phyloP scores from a whole-genome alignment of 2,329 filamentous ascomycete genomes.

The Ilyonectria robusta region DNA sequence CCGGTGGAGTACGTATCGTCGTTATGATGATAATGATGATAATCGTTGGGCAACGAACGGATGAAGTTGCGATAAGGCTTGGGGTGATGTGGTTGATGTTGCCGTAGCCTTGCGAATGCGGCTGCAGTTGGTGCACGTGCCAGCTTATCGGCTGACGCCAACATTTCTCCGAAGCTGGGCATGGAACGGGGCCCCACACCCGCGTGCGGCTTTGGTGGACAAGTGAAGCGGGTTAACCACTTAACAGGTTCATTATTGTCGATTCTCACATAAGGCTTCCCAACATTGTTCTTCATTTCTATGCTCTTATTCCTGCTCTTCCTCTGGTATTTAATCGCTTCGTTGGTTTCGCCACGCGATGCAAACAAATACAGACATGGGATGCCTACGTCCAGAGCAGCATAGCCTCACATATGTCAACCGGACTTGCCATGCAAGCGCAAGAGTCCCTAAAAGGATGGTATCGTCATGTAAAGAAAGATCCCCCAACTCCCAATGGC shows the following conservation, averaged over 20 bases:
- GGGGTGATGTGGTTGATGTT: constrained; percentile 36
- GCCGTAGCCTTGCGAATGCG: constrained; percentile 37
- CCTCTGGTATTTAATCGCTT: not conserved
- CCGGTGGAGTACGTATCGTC: not conserved
- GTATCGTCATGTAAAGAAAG: not conserved
- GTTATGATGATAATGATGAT: constrained; percentile 22
- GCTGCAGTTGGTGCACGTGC: constrained; percentile 43
- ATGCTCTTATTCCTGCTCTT: not conserved
- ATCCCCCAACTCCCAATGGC: constrained; percentile 14
- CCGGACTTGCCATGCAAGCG: not conserved
- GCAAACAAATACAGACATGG: not conserved
- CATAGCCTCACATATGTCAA: not conserved
- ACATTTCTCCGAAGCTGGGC: constrained; percentile 38
- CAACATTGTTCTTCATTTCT: not conserved
- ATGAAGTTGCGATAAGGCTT: constrained; percentile 35
- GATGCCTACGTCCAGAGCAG: not conserved
- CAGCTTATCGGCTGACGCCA: constrained; percentile 34
- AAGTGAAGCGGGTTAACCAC: not conserved
- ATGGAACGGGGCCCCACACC: constrained; percentile 5
- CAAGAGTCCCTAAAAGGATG: not conserved
- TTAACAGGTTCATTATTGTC: not conserved
- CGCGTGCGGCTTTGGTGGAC: not conserved
- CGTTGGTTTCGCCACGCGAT: not conserved
- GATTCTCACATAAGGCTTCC: not conserved
- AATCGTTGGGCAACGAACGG: constrained; percentile 19